phyloP scores from a whole-genome alignment of 2,329 filamentous ascomycete genomes.

The Phoma sp. region DNA sequence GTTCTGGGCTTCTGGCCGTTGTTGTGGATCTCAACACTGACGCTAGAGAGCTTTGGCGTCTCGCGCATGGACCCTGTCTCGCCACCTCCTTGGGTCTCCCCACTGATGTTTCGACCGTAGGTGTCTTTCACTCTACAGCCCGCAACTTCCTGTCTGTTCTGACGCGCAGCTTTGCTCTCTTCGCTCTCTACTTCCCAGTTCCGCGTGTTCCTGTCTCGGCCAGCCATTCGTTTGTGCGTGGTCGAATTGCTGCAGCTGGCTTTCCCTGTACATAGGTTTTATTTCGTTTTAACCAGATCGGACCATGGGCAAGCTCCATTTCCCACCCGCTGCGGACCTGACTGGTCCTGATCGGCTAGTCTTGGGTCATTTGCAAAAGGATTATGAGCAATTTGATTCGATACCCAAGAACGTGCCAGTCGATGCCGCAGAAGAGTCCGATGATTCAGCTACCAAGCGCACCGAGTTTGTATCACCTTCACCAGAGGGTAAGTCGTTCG shows the following conservation, averaged over 20 bases:
- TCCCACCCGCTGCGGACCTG: conserved; percentile 40
- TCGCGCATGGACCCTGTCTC: conserved; percentile 17
- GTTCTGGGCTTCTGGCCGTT: neutral
- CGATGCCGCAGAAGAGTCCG: conserved; percentile 31
- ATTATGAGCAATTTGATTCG: conserved; percentile 31
- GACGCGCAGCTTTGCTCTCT: neutral
- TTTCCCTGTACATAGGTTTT: neutral
- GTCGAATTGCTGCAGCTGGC: neutral
- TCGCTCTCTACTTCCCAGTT: neutral
- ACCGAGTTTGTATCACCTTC: conserved; percentile 37
- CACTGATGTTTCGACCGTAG: conserved; percentile 11
- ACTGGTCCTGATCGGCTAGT: conserved; percentile 41
- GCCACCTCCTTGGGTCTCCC: conserved; percentile 17
- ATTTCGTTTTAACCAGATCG: conserved; percentile 2
- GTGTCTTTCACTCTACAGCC: conserved; percentile 5
- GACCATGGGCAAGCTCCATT: conserved; percentile 40
- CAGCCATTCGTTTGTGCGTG: conserved; percentile 14
- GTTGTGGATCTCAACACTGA: neutral
- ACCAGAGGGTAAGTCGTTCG: conserved; percentile 33
- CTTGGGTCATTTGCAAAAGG: conserved; percentile 36
- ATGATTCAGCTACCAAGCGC: conserved; percentile 34
- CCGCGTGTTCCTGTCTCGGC: neutral
- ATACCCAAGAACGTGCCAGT: neutral
- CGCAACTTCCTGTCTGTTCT: neutral
- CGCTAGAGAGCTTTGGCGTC: conserved; percentile 8